These are phyloP conservation scores for Alternaria ethzedia DNA, from an alignment of 2,329 filamentous ascomycete genomes.

Conservation along the genomic window DNA sequence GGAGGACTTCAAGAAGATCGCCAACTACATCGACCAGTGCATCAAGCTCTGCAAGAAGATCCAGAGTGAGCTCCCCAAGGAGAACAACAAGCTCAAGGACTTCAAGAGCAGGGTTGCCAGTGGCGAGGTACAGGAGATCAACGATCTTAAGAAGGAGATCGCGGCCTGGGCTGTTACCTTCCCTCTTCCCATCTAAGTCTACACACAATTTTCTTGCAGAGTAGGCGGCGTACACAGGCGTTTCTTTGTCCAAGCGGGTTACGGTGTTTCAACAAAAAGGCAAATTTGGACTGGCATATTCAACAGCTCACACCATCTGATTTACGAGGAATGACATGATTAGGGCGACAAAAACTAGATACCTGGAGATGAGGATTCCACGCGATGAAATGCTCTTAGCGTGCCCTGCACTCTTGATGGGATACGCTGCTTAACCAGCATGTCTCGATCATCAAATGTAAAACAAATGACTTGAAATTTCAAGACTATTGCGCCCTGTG, in stretches of 20 bases:
- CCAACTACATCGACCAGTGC: conserved; percentile 83
- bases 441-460: not conserved
- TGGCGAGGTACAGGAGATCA: conserved; percentile 81
- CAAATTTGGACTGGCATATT: conserved; percentile 27
- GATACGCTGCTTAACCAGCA: not conserved
- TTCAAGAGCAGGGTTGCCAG: conserved; percentile 91
- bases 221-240: conserved; percentile 24
- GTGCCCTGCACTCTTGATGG: not conserved
- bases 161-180: conserved; percentile 84
- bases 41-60: conserved; percentile 91
- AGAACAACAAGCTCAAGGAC: conserved; percentile 99
- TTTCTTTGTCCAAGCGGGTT: conserved; percentile 5
- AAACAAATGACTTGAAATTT: not conserved
- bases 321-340: conserved; percentile 10
- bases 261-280: conserved; percentile 35
- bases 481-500: not conserved
- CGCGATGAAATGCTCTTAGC: not conserved
- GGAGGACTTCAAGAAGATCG: conserved; percentile 82
- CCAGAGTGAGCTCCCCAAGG: conserved; percentile 85
- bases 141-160: conserved; percentile 87
- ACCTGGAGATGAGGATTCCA: not conserved
- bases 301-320: conserved; percentile 27
- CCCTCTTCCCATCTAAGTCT: conserved; percentile 78
- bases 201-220: not conserved
- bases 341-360: not conserved